Evolutionary conservation across 305 asterid species (phyloP), one percentile per base, ranked within the genome.

Genomic region (Stenogyne calaminthoides): DNA sequence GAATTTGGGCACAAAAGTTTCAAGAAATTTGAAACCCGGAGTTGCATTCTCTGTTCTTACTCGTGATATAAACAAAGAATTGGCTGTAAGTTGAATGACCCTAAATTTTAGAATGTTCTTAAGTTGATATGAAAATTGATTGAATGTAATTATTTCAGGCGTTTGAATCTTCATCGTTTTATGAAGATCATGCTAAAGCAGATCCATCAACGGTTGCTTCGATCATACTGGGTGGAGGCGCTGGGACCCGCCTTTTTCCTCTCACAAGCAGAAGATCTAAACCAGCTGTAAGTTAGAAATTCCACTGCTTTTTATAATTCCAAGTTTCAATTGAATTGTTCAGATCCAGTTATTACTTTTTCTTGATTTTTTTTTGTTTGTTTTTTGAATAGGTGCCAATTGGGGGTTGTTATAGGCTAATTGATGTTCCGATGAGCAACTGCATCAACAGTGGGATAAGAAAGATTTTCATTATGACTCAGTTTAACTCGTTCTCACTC

Each of bases 171-270:
- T 78, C 86, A n/a, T 14, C 76, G 0, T 79, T 79, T 47, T 73
- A 75, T 39, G 96, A 82, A 71, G 89, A 89, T 37, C 77, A 62
- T 7, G 63, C 81, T 9, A 80, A 79, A 55, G 96, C 83, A 69
- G 95, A 95, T 81, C 99, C 98, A 9, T 88, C 79, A 75, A 62
- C 76, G 27, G 96, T 95, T 34, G 99, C 98, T 59, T 79, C 98
- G 0, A 86, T 95, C 73, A 90, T 95, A 63, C 77, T 95, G 70
- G 99, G 98, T 55, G 98, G 99, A 10, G 98, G 98, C 56, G 98
- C 98, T 3, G 99, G 99, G 40, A 92, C 98, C 61, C 95, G 98
- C n/a, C 96, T 95, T 64, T 89, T 89, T 71, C 99, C 99, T 65
- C 98, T 95, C 58, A 95, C 99, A 14, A 83, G 92, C 82, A 87